Conservation (phyloP, 192 early-diverging fungal genomes). For the Coemansia sp. region DNA sequence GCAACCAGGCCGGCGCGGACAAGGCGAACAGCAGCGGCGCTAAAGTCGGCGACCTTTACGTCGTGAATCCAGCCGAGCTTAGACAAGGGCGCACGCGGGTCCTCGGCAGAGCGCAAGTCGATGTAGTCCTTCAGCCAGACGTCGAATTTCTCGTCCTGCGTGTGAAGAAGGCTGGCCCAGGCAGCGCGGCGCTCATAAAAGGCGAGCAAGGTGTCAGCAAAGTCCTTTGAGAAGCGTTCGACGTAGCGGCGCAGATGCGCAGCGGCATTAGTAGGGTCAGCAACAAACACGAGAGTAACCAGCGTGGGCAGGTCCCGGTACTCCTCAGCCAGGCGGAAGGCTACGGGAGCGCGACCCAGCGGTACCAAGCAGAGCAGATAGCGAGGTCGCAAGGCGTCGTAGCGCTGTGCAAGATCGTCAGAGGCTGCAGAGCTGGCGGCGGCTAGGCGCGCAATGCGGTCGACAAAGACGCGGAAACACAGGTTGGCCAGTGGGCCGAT, state of each 20-base stretch:
- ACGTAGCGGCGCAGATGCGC: slow-evolving; percentile 31
- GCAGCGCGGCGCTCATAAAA: slow-evolving; percentile 52
- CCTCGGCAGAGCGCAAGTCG: slow-evolving; percentile 12
- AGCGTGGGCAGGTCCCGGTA: slow-evolving; percentile 44
- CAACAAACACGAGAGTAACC: slow-evolving; percentile 36
- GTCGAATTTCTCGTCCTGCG: slow-evolving; percentile 21
- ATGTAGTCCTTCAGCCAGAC: slow-evolving; percentile 35
- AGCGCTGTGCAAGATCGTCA: slow-evolving; percentile 17
- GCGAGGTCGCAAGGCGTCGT: slow-evolving; percentile 32
- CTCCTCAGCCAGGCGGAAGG: slow-evolving; percentile 50
- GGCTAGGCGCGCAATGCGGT: slow-evolving; percentile 28
- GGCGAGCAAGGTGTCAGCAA: slow-evolving; percentile 42
- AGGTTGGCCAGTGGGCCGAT: slow-evolving; percentile 44
- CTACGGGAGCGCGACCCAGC: slow-evolving; percentile 34
- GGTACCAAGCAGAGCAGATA: slow-evolving; percentile 45
- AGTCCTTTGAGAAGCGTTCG: slow-evolving; percentile 30
- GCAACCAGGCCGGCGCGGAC: slow-evolving; percentile 37
- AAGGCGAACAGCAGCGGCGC: slow-evolving; percentile 33
- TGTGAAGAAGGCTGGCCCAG: slow-evolving; percentile 46
- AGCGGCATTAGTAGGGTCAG: slow-evolving; percentile 28
- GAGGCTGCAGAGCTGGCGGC: slow-evolving; percentile 2
- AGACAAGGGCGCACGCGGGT: slow-evolving; percentile 15
- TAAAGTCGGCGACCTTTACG: slow-evolving; percentile 37
- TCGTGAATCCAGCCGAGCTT: slow-evolving; percentile 51
- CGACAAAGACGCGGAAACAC: slow-evolving; percentile 39